A percentile compares a stretch with the other conserved stretches of the same genome.
phyloP scores from a whole-genome alignment of 2,329 filamentous ascomycete species.

The Pseudophaeomoniella oleicola region DNA sequence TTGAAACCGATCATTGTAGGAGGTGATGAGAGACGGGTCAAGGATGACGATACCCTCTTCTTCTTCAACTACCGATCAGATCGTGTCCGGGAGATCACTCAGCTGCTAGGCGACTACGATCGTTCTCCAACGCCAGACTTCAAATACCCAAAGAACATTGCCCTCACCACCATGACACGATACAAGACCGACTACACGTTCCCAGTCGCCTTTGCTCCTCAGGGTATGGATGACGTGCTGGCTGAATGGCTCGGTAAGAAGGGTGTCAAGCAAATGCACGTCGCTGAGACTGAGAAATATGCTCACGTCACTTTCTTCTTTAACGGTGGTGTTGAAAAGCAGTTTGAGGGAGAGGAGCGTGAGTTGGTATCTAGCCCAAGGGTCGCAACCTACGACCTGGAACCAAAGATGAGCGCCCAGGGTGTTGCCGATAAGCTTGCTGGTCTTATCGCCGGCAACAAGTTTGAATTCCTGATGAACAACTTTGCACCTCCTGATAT shows the following conservation, averaged over 20 bases:
- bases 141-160: conserved; percentile 76
- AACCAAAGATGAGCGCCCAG: conserved; percentile 91
- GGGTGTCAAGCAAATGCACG: conserved; percentile 79
- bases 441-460: conserved; percentile 71
- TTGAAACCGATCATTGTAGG: conserved; percentile 93
- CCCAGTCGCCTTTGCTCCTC: conserved; percentile 80
- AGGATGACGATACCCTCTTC: conserved; percentile 89
- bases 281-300: conserved; percentile 98
- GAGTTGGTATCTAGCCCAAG: conserved; percentile 92
- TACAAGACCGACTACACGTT: conserved; percentile 96
- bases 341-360: conserved; percentile 78
- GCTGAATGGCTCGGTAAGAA: conserved; percentile 93
- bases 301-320: conserved; percentile 99
- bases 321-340: conserved; percentile 96
- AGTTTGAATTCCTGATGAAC: conserved; percentile 98
- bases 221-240: conserved; percentile 95
- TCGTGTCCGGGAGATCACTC: conserved; percentile 88
- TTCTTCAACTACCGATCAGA: conserved; percentile 99
- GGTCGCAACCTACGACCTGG: conserved; percentile 88
- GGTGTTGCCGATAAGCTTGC: conserved; percentile 77
- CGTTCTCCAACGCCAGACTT: conserved; percentile 83
- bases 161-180: conserved; percentile 90
- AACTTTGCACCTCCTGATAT: conserved; percentile 99
- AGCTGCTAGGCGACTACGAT: conserved; percentile 84
- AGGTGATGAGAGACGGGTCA: conserved; percentile 69